Conservation (phyloP, 768 basidiomycete species). For the Termitomyces sp. region DNA sequence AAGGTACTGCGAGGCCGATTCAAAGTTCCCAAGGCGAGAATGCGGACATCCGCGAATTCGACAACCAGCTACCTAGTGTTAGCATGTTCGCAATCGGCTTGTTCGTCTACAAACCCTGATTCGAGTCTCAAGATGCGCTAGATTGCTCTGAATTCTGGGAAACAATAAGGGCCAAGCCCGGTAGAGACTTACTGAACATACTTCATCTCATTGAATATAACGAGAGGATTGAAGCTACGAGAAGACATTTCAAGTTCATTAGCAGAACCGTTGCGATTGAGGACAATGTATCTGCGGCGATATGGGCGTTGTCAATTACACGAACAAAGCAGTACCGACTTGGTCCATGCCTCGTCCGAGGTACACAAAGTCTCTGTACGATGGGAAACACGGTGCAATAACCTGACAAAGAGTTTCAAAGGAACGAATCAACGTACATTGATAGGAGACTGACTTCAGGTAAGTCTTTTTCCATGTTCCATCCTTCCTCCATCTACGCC, state of each 20-base stretch:
- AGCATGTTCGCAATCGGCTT: background rate
- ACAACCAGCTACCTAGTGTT: conserved; percentile 49
- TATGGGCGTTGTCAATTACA: background rate
- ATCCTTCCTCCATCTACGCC: conserved; percentile 65
- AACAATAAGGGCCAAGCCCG: background rate
- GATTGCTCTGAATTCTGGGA: conserved; percentile 58
- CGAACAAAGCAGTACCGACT: conserved; percentile 34
- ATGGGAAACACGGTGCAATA: conserved; percentile 64
- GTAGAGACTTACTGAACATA: conserved; percentile 23
- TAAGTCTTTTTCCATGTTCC: conserved; percentile 60
- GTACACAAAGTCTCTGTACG: conserved; percentile 67
- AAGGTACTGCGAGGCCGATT: conserved; percentile 51
- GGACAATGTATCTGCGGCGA: conserved; percentile 50
- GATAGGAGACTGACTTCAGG: conserved; percentile 46
- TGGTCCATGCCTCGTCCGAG: conserved; percentile 79
- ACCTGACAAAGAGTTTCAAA: conserved; percentile 29
- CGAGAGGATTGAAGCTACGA: conserved; percentile 59
- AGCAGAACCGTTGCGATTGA: conserved; percentile 72
- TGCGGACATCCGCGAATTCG: conserved; percentile 64
- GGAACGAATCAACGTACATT: conserved; percentile 1
- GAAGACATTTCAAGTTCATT: conserved; percentile 68
- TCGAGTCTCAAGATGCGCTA: conserved; percentile 62
- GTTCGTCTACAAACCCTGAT: conserved; percentile 44
- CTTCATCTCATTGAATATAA: conserved; percentile 77
- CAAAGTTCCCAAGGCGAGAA: conserved; percentile 66